Base-by-base conservation (phyloP, 108 stramenopile genomes). In the Fragilaria crotonensis region DNA sequence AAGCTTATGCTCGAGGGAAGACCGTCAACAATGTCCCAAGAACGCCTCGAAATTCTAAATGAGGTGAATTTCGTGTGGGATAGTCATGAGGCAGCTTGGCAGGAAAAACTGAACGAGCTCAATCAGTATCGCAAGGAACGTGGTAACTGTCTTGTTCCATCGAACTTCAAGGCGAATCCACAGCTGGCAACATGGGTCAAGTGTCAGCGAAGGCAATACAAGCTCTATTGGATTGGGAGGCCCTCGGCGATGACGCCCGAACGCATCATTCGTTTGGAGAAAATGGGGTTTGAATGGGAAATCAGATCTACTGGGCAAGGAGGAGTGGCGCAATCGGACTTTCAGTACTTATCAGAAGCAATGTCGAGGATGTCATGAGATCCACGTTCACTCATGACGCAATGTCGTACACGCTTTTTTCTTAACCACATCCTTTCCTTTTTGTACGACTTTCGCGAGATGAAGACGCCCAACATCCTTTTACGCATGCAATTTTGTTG, bases 1-100 rank as follows among this genome's bases (percentile, higher is more conserved):
- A 71, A 71, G 41, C 57, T 77, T 11, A 54, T 54, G 49, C 23
- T 36, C 2, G 73, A 68, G 5, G 60, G 67, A 5, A 65, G 65
- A 30, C 50, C 54, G 5, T 72, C 71, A 25, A 72, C 70, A 23
- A 73, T 84, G 63, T 71, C 77, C 0, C 46, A 56, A 14, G 76
- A 84, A 25, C 66, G 83, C 11, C 22, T 83, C 9, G 52, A 33
- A 21, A 36, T 63, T 28, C 33, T 83, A 23, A 55, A 64, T n/a
- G 45, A 70, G 19, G 36, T 80, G 44, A 78, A 70, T 9, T 86
- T 86, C 58, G 59, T 73, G 22, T 86, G 81, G 81, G 70, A 67
- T 32, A 62, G 63, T 25, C 69, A 71, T 25, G 19, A 50, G 22
- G 67, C 67, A 36, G 26, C 54, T 5, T 78, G 77, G 77, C 44